Percentiles rank a stretch among this genome's conserved stretches.
Conservation (phyloP, 2,329 filamentous ascomycete species). For the Chaetomium globosum region DNA sequence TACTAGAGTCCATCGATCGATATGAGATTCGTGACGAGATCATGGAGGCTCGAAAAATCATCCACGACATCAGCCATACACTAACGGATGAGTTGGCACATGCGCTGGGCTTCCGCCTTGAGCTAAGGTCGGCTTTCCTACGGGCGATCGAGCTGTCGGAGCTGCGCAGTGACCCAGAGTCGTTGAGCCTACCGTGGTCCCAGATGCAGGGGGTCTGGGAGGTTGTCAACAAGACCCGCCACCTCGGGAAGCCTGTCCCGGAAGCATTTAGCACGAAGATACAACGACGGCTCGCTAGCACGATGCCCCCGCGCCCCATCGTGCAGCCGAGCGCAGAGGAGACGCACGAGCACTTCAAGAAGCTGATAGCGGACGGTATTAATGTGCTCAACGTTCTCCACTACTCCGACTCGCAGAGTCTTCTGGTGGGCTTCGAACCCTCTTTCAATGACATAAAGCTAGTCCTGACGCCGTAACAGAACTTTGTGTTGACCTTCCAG, state of each 20-base stretch:
- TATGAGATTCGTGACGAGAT: constrained; percentile 59
- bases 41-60: constrained; percentile 55
- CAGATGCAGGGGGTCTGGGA: constrained; percentile 56
- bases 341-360: constrained; percentile 68
- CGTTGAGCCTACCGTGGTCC: constrained; percentile 55
- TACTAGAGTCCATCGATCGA: constrained; percentile 67
- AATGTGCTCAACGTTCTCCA: constrained; percentile 64
- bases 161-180: constrained; percentile 50
- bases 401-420: constrained; percentile 63
- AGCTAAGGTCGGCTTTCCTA: constrained; percentile 67
- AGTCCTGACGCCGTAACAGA: constrained; percentile 49
- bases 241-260: constrained; percentile 65
- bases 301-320: constrained; percentile 88
- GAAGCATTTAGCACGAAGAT: constrained; percentile 89
- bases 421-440: constrained; percentile 58
- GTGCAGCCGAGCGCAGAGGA: constrained; percentile 74
- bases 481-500: constrained; percentile 73
- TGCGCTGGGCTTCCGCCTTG: constrained; percentile 67
- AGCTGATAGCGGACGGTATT: constrained; percentile 69
- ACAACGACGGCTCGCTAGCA: constrained; percentile 88
- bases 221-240: constrained; percentile 61
- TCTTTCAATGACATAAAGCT: background rate
- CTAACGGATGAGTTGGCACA: constrained; percentile 48
- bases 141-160: constrained; percentile 54
- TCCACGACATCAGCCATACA: constrained; percentile 49